A percentile compares a stretch with the other conserved stretches of the same genome.
phyloP scores from a whole-genome alignment of 192 early-diverging fungal genomes.

The Umbelopsis sp. region DNA sequence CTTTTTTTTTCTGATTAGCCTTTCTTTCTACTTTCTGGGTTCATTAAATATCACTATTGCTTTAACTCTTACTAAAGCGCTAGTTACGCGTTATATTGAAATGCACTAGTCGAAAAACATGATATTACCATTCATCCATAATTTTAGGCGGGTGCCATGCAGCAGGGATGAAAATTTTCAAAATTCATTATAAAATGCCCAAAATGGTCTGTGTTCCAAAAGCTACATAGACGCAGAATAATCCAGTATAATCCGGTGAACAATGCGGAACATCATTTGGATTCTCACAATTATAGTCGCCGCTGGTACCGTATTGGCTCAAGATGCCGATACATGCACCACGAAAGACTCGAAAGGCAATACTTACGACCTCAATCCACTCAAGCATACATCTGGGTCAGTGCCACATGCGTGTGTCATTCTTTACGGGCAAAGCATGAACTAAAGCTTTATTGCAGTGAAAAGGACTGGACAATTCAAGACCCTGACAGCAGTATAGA shows the following conservation, averaged over 20 bases:
- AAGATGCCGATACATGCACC: not conserved
- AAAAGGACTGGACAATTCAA: not conserved
- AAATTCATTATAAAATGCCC: not conserved
- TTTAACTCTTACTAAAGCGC: not conserved
- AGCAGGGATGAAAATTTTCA: not conserved
- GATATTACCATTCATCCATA: too few relatives aligned
- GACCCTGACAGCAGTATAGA: conserved; percentile 27
- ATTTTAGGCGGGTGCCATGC: too few relatives aligned
- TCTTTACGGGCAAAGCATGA: too few relatives aligned
- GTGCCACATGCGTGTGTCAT: not conserved
- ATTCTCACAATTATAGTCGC: not conserved
- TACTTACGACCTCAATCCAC: conserved; percentile 43
- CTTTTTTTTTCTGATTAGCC: conserved; percentile 1
- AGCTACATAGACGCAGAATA: too few relatives aligned
- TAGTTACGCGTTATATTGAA: not conserved
- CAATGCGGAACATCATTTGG: not conserved
- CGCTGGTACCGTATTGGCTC: not conserved
- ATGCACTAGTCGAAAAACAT: too few relatives aligned
- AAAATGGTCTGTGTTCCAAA: not conserved
- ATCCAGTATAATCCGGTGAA: not conserved
- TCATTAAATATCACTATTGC: conserved; percentile 24
- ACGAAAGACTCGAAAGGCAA: conserved; percentile 21
- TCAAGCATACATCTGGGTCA: conserved; percentile 31
- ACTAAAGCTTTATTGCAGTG: not conserved
- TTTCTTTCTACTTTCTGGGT: conserved; percentile 4